Base-by-base conservation (phyloP, 1,284 basidiomycete genomes). In the Leccinum angustisporum region DNA sequence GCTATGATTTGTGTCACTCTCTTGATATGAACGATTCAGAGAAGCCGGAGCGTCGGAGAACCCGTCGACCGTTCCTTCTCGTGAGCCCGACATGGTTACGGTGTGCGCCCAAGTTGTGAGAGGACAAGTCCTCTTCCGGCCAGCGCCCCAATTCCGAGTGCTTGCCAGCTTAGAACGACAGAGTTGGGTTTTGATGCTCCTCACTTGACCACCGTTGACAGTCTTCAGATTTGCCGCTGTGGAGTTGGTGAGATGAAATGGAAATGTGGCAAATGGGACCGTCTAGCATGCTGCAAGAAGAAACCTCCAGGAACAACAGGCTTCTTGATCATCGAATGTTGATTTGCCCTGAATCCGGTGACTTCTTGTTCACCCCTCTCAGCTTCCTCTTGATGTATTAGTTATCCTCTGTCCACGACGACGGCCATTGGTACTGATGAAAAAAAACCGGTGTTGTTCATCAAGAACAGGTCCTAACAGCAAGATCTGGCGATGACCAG, bases 131-230 rank as follows among this genome's bases (percentile, higher is more conserved):
- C n/a, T 46, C 14, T 38, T 48, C 50, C 3, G 9, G 27, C 14
- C 34, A n/a, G n/a, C 8, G 31, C 34, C 30, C 16, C 8, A 13
- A 38, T 33, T n/a, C 11, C 16, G 27, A 27, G 30, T n/a, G 31
- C 9, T 11, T n/a, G 55, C 31, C 16, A 16, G 21, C 16, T 40
- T 34, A 13, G 13, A 7, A 38, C 11, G 57, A 46, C 21, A 58
- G 54, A 21, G 33, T 59, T 58, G 27, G 18, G 57, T 67, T 67
- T 70, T 58, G 3, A 57, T n/a, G 21, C n/a, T 40, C n/a, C 25
- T 33, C 46, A 25, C 40, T 40, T 54, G 56, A 31, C 30, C 16
- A 55, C 58, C 25, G 65, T 63, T 54, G 53, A 5, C n/a, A 21
- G 55, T 21, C 27, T 48, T 54, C 36, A 50, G 38, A n/a, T 7